Percentiles rank a stretch among this genome's conserved stretches.
Evolutionary conservation across 73 alveolate genomes (phyloP).

Genomic region (Tetrahymena thermophila): DNA sequence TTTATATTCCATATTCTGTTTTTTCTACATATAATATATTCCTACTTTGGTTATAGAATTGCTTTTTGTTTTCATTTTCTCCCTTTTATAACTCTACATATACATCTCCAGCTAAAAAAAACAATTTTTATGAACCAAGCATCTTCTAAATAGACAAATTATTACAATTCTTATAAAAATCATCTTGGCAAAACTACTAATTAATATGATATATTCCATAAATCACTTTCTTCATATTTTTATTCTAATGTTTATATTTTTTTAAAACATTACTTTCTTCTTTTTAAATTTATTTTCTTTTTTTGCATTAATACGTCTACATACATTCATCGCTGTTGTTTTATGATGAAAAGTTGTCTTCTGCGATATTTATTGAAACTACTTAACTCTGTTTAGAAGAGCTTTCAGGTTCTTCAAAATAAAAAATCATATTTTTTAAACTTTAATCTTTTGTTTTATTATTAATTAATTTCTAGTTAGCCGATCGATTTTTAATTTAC

Average conservation of each 20-base stretch:
- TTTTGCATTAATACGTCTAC: background rate
- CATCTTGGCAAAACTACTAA: background rate
- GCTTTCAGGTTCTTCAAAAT: background rate
- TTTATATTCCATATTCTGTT: background rate
- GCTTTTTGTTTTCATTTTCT: background rate
- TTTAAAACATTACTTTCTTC: background rate
- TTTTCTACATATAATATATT: background rate
- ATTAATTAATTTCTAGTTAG: no score
- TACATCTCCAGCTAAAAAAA: background rate
- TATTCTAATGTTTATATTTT: background rate
- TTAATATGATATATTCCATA: background rate
- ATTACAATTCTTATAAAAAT: no score
- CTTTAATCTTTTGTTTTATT: no score
- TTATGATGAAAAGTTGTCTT: no score
- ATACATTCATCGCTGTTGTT: background rate
- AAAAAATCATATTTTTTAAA: background rate
- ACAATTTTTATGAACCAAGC: background rate
- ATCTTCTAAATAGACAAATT: background rate
- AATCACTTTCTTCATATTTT: background rate
- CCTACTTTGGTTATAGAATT: background rate
- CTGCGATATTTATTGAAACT: no score
- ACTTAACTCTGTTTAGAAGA: background rate
- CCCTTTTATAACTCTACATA: background rate
- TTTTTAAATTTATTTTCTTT: background rate
- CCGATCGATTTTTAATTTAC: no score